These are phyloP conservation scores for Phlebiopsis gigantea DNA, from an alignment of 768 basidiomycete genomes.

Conservation along the genomic window DNA sequence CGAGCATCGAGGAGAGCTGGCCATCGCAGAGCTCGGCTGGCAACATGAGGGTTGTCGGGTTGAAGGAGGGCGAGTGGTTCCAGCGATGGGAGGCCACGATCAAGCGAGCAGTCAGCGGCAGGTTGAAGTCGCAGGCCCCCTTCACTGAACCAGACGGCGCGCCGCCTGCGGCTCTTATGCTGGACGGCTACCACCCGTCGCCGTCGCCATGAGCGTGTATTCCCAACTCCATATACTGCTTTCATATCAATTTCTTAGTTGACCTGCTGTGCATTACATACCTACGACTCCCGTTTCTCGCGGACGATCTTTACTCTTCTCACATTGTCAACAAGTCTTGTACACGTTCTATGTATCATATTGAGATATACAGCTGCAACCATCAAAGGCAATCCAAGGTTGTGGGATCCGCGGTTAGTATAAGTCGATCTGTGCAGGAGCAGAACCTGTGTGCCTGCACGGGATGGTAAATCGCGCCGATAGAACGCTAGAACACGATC, in stretches of 20 bases:
- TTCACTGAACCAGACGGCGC: constrained; percentile 16
- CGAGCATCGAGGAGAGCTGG: background rate
- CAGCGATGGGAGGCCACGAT: constrained; percentile 71
- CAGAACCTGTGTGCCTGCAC: too few relatives aligned
- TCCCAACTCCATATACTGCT: background rate
- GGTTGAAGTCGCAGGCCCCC: constrained; percentile 11
- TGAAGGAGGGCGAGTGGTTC: constrained; percentile 77
- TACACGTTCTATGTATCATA: too few relatives aligned
- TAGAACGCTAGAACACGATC: background rate
- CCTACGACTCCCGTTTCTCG: background rate
- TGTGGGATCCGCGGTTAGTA: background rate
- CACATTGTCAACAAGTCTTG: too few relatives aligned
- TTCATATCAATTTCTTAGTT: background rate
- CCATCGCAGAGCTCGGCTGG: constrained; percentile 26
- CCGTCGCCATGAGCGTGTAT: background rate
- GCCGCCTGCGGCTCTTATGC: constrained; percentile 10
- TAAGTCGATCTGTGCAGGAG: too few relatives aligned
- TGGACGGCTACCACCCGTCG: constrained; percentile 29
- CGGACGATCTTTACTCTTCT: too few relatives aligned
- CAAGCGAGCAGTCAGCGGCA: constrained; percentile 43
- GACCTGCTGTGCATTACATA: background rate
- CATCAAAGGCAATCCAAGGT: background rate
- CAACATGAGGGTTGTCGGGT: constrained; percentile 43
- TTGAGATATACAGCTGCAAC: too few relatives aligned
- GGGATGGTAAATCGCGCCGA: background rate